Evolutionary conservation across 140 eudicot genomes (phyloP), one percentile per base, ranked within the genome.

Genomic region (Stevia rebaudiana): DNA sequence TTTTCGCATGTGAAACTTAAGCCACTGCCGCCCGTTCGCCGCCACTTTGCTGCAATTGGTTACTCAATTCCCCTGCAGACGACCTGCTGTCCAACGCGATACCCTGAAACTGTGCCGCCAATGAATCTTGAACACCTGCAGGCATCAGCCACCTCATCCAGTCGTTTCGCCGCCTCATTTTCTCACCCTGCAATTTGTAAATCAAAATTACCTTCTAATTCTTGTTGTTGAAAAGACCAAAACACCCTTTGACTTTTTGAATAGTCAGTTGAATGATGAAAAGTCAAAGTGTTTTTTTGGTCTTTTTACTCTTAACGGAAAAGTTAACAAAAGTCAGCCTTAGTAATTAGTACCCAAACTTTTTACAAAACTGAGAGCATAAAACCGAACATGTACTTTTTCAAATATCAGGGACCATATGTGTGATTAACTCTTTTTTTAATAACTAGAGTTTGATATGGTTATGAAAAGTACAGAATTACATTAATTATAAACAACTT

Each of bases 71-170:
- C 36, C 84, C 80, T 15, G 84, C 78, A 18, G 80, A 75, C 40
- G 81, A 72, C 74, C 77, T 65, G 40, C 71, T 63, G 16, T 77
- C 83, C 72, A 86, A 55, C 16, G 71, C 12, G 21, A 83, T 59
- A 48, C 63, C 68, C 41, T 81, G 79, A 46, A 84, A 47, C 43
- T 64, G 78, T 25, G 80, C 79, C 17, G 79, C 65, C 70, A 81
- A 60, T 53, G 53, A 54, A 68, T 76, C 84, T 56, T 58, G 77
- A 19, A 18, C 78, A 50, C 78, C 60, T 28, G 84, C 75, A 17
- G 88, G 84, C 83, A 88, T 82, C 50, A 82, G 70, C 95, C 94
- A 90, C 61, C 42, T 81, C 74, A 22, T 70, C 97, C 97, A 90
- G 60, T 83, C 94, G 60, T 73, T 74, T 69, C 85, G 76, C 73